Base-by-base conservation (phyloP, 352 stramenopile species). In the Pythium rishiriense region DNA sequence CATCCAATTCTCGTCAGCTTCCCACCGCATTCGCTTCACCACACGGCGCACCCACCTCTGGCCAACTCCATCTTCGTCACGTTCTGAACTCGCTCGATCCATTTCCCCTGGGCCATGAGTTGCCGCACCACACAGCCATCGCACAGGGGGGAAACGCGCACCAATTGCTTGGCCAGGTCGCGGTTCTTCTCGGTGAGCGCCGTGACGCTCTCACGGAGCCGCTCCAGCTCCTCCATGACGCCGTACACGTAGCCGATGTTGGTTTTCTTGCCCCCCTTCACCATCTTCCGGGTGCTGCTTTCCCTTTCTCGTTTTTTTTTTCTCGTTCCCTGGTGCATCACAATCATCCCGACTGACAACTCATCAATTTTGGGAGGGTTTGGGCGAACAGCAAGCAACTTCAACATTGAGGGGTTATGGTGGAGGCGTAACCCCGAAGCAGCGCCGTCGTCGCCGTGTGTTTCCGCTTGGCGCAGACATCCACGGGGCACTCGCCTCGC, bases 121-220 rank as follows among this genome's bases (percentile, higher is more conserved):
- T 43, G 37, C 14, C 37, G 37, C 37, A 12, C 37, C 14, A 8
- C 37, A 6, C 37, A 2, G 4, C 15, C 37, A 6, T n/a, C n/a
- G n/a, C n/a, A 43, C 11, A 12, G 37, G 9, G 37, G 37, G 14
- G 14, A 43, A 1, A 17, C 14, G 14, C 37, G 37, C 28, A 87
- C 83, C 76, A 92, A 49, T 43, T 83, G 74, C 69, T 84, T 89
- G 2, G 83, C 83, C 26, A 92, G 62, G 11, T 87, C 69, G 31
- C 68, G 66, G 66, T 92, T 92, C 52, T 79, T 89, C 41, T 83
- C 70, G 8, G 76, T 73, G 9, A 88, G 69, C 46, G 58, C 68
- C 15, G 39, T 56, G 4, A 75, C 70, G 43, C 87, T 73, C 17
- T 74, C 70, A 29, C 81, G 78, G 25, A 92, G 57, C 53, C 75